Evolutionary conservation across 2,329 filamentous ascomycete species (phyloP).

Genomic region (Penicillium sclerotigenum): DNA sequence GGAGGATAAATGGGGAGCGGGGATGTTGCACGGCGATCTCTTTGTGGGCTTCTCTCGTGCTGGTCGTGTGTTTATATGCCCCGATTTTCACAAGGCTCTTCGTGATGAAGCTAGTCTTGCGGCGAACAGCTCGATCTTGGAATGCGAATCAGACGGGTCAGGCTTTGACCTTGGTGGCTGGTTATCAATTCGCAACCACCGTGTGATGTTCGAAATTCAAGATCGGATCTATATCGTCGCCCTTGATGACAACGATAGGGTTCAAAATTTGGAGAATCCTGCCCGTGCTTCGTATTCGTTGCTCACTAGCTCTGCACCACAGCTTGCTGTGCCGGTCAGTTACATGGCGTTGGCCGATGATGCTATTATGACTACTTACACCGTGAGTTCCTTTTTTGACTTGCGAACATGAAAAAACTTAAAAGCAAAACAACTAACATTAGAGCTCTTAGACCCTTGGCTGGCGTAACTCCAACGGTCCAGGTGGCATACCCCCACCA

Average conservation of each 20-base stretch:
- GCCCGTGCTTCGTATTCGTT: conserved; percentile 32
- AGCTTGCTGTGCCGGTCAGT: conserved; percentile 44
- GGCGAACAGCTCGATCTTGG: conserved; percentile 36
- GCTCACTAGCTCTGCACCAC: conserved; percentile 36
- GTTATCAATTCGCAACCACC: conserved; percentile 44
- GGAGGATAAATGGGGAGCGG: conserved; percentile 49
- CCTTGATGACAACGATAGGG: conserved; percentile 35
- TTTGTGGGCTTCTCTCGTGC: conserved; percentile 46
- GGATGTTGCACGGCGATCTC: conserved; percentile 42
- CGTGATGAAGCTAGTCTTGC: conserved; percentile 24
- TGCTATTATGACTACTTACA: conserved; percentile 48
- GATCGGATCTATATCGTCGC: conserved; percentile 45
- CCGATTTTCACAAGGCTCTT: conserved; percentile 43
- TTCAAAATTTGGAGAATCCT: conserved; percentile 22
- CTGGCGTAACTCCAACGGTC: conserved; percentile 26
- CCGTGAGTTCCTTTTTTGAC: conserved; percentile 23
- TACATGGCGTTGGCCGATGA: conserved; percentile 50
- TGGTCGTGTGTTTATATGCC: conserved; percentile 46
- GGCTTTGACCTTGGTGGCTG: conserved; percentile 49
- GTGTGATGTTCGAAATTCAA: conserved; percentile 46
- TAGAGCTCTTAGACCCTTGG: conserved; percentile 27
- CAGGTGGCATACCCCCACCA: conserved; percentile 14
- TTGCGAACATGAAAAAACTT: background rate
- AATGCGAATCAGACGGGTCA: conserved; percentile 42
- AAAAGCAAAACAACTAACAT: conserved; percentile 12